Evolutionary conservation across 176 grass and related monocot species (phyloP), one percentile per base, ranked within the genome.

Genomic region (Tillandsia fasciculata): DNA sequence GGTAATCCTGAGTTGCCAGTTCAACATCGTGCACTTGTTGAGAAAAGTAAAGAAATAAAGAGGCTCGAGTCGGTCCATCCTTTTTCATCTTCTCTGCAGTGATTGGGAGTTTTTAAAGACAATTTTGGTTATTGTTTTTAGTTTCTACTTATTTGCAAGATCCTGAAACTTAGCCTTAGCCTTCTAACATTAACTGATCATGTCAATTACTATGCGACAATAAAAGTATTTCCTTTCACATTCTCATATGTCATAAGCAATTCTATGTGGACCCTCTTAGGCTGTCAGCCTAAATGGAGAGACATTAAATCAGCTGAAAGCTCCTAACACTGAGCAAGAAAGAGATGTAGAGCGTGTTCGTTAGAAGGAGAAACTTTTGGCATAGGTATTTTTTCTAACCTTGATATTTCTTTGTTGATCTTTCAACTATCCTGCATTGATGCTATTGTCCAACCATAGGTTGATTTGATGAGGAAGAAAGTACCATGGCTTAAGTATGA

Each of bases 381-480:
- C 20, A 20, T 20, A 20, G 0, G 20, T 20, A 20, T 20, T 20
- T 20, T 20, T 20, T 20, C 20, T 20, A 20, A 20, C 20, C 20
- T 20, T 20, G 20, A 20, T 20, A 20, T 20, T n/a, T 20, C 20
- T 20, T 20, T 20, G 20, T 20, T 20, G 20, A 20, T 20, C 20
- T 20, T 20, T 20, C 20, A 20, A 20, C 20, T 20, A 20, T 20
- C 20, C 20, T 20, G 20, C 20, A 20, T 20, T 20, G 20, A 20
- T 20, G 20, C 51, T 20, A 47, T 59, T 49, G 51, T 72, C 57
- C 10, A 83, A 49, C 68, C 63, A 24, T 74, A 96, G 91, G 87
- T 81, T 71, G 84, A 90, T 57, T 76, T n/a, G 76, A 96, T 96
- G 91, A 96, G 79, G n/a, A n/a, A 90, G 77, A 96, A 96, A 74